Conservation (phyloP, 2,329 filamentous ascomycete genomes). For the Scedosporium apiospermum region DNA sequence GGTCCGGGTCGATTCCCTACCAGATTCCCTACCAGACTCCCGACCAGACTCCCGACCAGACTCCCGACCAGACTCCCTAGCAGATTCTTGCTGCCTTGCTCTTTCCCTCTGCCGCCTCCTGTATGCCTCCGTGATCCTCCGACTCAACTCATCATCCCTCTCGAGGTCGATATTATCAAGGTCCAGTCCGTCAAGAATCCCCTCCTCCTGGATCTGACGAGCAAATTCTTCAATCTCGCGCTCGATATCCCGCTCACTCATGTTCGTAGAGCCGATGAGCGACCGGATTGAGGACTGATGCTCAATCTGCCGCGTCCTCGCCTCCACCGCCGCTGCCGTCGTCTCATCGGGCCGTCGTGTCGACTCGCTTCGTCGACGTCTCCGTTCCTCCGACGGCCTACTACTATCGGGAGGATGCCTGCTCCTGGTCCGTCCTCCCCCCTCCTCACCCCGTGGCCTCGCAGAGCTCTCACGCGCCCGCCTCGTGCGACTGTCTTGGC, state of each 20-base stretch:
- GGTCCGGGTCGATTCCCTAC: background rate
- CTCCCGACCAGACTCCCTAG: slow-evolving; percentile 15
- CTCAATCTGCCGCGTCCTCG: slow-evolving; percentile 52
- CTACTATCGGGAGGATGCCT: background rate
- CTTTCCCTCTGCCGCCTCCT: slow-evolving; percentile 59
- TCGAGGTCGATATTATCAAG: slow-evolving; percentile 75
- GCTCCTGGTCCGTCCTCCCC: slow-evolving; percentile 8
- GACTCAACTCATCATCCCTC: slow-evolving; percentile 83
- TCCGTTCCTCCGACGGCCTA: background rate
- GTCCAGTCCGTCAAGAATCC: slow-evolving; percentile 78
- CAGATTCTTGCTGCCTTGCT: slow-evolving; percentile 20
- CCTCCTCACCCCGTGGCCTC: background rate
- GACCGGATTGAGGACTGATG: slow-evolving; percentile 86
- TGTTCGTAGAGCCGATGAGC: slow-evolving; percentile 69
- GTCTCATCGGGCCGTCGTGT: slow-evolving; percentile 20
- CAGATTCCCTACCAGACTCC: background rate
- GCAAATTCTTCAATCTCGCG: slow-evolving; percentile 86
- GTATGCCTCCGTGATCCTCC: slow-evolving; percentile 84
- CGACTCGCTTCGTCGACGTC: slow-evolving; percentile 24
- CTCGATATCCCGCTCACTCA: slow-evolving; percentile 70
- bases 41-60: slow-evolving; percentile 12
- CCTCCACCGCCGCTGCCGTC: slow-evolving; percentile 18
- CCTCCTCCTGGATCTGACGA: slow-evolving; percentile 80
- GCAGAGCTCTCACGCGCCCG: slow-evolving; percentile 1
- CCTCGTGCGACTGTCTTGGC: slow-evolving; percentile 12